Conservation (phyloP, 108 stramenopile genomes). For the Cyclotella kingstonii region DNA sequence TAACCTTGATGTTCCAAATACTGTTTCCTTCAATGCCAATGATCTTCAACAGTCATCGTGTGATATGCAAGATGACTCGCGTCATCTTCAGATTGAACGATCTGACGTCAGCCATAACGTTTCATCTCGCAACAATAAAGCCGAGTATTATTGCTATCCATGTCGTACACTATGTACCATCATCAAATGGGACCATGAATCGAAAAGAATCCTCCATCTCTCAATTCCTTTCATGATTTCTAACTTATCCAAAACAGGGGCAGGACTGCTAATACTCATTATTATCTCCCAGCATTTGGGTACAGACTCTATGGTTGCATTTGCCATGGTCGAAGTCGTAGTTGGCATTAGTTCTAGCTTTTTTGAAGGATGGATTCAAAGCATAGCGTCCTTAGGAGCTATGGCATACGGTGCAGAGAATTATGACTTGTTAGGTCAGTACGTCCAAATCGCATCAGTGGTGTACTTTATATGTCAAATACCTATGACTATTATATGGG, state of each 20-base stretch:
- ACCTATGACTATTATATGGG: constrained; percentile 24
- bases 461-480: constrained; percentile 20
- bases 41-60: too few relatives aligned
- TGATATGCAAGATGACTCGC: too few relatives aligned
- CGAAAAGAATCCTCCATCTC: constrained; percentile 25
- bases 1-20: too few relatives aligned
- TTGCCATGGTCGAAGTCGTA: constrained; percentile 23
- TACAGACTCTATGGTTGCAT: constrained; percentile 38
- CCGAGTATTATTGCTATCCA: too few relatives aligned
- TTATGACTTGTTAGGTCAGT: constrained; percentile 31
- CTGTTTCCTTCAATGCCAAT: too few relatives aligned
- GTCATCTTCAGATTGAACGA: too few relatives aligned
- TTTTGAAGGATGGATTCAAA: constrained; percentile 30
- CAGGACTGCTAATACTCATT: constrained; percentile 20
- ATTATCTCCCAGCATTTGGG: constrained; percentile 35
- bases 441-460: constrained; percentile 18
- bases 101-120: not conserved
- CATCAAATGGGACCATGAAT: constrained; percentile 30
- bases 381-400: constrained; percentile 23
- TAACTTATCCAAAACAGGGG: constrained; percentile 11
- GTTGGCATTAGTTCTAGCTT: constrained; percentile 34
- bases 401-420: constrained; percentile 40
- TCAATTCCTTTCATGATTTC: constrained; percentile 29
- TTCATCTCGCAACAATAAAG: not conserved
- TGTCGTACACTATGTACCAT: not conserved